Evolutionary conservation across 2,329 filamentous ascomycete species (phyloP).

Genomic region (Xylariaceae sp.): DNA sequence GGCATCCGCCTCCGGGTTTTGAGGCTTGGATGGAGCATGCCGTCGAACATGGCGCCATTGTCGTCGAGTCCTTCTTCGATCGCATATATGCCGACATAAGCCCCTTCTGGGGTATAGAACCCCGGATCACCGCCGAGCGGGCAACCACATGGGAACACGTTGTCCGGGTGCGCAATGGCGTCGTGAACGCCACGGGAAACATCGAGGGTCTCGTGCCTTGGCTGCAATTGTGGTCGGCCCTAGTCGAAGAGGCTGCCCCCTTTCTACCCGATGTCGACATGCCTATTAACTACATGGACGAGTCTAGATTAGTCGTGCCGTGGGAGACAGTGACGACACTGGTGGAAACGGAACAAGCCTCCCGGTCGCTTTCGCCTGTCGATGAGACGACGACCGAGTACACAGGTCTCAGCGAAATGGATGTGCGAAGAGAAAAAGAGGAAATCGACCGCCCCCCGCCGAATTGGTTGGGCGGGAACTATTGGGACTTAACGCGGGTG

Average conservation of each 20-base stretch:
- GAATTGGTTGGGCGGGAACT: slow-evolving; percentile 39
- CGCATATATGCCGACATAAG: slow-evolving; percentile 60
- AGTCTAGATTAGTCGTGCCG: slow-evolving; percentile 49
- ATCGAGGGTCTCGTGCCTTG: slow-evolving; percentile 39
- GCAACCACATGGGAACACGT: slow-evolving; percentile 43
- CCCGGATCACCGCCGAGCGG: slow-evolving; percentile 35
- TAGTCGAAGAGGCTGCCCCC: slow-evolving; percentile 49
- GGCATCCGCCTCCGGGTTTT: slow-evolving; percentile 62
- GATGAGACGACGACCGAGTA: slow-evolving; percentile 37
- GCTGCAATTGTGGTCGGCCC: slow-evolving; percentile 45
- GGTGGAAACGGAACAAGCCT: slow-evolving; percentile 38
- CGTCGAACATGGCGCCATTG: slow-evolving; percentile 45
- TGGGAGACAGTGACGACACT: slow-evolving; percentile 47
- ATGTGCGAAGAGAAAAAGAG: slow-evolving; percentile 14
- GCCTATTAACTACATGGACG: slow-evolving; percentile 49
- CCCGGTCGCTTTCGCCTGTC: slow-evolving; percentile 34
- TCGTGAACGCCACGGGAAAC: slow-evolving; percentile 38
- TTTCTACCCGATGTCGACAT: slow-evolving; percentile 52
- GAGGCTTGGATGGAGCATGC: slow-evolving; percentile 57
- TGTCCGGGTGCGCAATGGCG: slow-evolving; percentile 46
- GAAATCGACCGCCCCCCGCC: slow-evolving; percentile 27
- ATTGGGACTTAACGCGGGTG: slow-evolving; percentile 47
- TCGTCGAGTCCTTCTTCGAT: slow-evolving; percentile 62
- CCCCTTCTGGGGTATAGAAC: slow-evolving; percentile 56
- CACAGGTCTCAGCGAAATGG: slow-evolving; percentile 26